Evolutionary conservation across 768 basidiomycete genomes (phyloP).

Genomic region (Suillus weaverae): DNA sequence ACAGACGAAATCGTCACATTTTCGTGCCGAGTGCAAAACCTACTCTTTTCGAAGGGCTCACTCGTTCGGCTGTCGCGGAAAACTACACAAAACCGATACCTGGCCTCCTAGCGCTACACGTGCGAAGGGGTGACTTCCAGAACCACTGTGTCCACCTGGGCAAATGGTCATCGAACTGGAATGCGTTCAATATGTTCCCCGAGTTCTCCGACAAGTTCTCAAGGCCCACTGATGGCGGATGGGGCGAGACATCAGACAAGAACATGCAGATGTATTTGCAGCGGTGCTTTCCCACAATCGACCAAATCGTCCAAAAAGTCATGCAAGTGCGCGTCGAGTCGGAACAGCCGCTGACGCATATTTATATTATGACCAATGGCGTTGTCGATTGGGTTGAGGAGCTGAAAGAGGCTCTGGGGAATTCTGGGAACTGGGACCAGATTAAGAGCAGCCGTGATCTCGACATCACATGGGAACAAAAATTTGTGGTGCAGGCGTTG

Average conservation of each 20-base stretch:
- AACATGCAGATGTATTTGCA: conserved; percentile 30
- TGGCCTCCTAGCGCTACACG: conserved; percentile 47
- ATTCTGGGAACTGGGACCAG: conserved; percentile 36
- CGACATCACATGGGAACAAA: conserved; percentile 40
- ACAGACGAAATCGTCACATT: conserved; percentile 31
- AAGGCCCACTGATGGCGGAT: conserved; percentile 27
- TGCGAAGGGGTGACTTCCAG: conserved; percentile 50
- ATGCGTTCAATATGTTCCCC: conserved; percentile 46
- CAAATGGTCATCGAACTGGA: conserved; percentile 34
- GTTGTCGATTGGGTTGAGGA: conserved; percentile 38
- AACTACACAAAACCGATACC: conserved; percentile 26
- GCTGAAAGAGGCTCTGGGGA: conserved; percentile 35
- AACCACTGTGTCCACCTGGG: conserved; percentile 43
- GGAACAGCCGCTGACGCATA: conserved; percentile 27
- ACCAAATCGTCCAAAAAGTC: conserved; percentile 41
- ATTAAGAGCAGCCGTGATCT: conserved; percentile 44
- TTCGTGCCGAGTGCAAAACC: conserved; percentile 14
- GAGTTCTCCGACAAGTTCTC: conserved; percentile 38
- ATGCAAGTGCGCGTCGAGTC: conserved; percentile 30
- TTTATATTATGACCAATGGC: conserved; percentile 53
- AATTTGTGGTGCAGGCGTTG: conserved; percentile 44
- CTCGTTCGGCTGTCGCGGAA: conserved; percentile 4
- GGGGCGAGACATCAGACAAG: conserved; percentile 18
- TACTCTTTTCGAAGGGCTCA: neutral
- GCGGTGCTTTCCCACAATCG: conserved; percentile 44